phyloP scores from a whole-genome alignment of 768 basidiomycete species.

The Coprinopsis cinerea region DNA sequence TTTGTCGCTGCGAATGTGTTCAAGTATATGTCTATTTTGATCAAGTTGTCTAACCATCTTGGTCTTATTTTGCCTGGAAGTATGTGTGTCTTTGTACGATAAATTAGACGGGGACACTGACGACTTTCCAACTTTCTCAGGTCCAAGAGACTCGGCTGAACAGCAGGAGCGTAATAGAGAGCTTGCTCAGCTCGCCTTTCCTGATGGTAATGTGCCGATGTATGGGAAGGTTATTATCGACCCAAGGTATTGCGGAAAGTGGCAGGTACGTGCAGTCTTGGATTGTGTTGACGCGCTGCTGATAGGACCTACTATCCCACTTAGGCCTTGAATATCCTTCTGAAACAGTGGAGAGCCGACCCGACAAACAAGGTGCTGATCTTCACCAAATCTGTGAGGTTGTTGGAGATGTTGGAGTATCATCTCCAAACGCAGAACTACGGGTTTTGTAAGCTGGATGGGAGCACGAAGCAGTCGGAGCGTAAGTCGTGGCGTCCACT shows the following conservation, averaged over 20 bases:
- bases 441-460: slow-evolving; percentile 72
- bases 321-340: slow-evolving; percentile 60
- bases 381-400: slow-evolving; percentile 89
- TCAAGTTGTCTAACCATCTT: slow-evolving; percentile 87
- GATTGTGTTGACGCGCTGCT: too few relatives aligned
- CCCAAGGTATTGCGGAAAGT: slow-evolving; percentile 76
- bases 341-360: slow-evolving; percentile 64
- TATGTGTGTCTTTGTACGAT: neutral
- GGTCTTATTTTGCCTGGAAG: slow-evolving; percentile 75
- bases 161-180: slow-evolving; percentile 57
- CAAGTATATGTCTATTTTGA: slow-evolving; percentile 73
- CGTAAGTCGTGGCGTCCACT: slow-evolving; percentile 39
- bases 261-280: slow-evolving; percentile 48
- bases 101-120: slow-evolving; percentile 2
- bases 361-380: slow-evolving; percentile 81
- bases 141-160: slow-evolving; percentile 59
- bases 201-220: slow-evolving; percentile 47
- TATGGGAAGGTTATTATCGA: slow-evolving; percentile 59
- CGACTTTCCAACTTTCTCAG: slow-evolving; percentile 28
- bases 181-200: slow-evolving; percentile 58
- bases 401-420: slow-evolving; percentile 80
- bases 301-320: too few relatives aligned
- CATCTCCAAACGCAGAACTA: slow-evolving; percentile 55
- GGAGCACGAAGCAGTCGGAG: slow-evolving; percentile 59
- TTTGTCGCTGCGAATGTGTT: slow-evolving; percentile 63